Evolutionary conservation across 2,329 filamentous ascomycete species (phyloP), one percentile per base, ranked within the genome.

Genomic region (Verticillium nonalfalfae): DNA sequence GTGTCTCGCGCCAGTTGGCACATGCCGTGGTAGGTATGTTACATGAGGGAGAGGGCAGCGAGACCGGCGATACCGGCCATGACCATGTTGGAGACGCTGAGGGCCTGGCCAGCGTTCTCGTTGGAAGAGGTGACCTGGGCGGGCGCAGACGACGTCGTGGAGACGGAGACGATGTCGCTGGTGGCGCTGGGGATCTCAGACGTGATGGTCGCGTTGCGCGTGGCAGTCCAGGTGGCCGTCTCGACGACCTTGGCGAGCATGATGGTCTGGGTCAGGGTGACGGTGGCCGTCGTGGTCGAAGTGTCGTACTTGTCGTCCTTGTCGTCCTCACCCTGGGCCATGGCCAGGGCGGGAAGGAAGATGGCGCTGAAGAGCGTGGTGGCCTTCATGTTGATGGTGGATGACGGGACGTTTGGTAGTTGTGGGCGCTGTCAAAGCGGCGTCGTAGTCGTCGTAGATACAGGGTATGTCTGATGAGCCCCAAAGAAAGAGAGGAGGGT

Each of bases 281-380:
- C 76, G 18, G 82, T 85, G 57, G 74, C 75, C 18, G 79, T 76
- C 54, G 78, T 77, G 31, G 69, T 68, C 35, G 68, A 65, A 31
- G 77, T 77, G 52, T 75, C 66, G 60, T 76, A 77, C 35, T 59
- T 60, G 15, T 61, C 66, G 60, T 76, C 77, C 35, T 59, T 60
- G 18, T 61, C 64, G 21, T 59, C 65, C 59, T 66, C 62, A 13
- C 71, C 72, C 59, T 76, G 70, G 40, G 82, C 82, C 59, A 82
- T 68, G 63, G 81, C 84, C 69, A 85, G 71, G 59, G 83, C 75
- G 68, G 84, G 83, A 70, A 87, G 77, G 65, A 81, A 70, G 64
- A 77, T 71, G 63, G 79, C 78, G 63, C 81, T 71, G 68, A 81
- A 62, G 63, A 85, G 68, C 35, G 78, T 73, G 56, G 71, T 70